Percentiles rank a stretch among this genome's conserved stretches.
Evolutionary conservation across 2,329 filamentous ascomycete genomes (phyloP).

Genomic region (Diplodia mutila): DNA sequence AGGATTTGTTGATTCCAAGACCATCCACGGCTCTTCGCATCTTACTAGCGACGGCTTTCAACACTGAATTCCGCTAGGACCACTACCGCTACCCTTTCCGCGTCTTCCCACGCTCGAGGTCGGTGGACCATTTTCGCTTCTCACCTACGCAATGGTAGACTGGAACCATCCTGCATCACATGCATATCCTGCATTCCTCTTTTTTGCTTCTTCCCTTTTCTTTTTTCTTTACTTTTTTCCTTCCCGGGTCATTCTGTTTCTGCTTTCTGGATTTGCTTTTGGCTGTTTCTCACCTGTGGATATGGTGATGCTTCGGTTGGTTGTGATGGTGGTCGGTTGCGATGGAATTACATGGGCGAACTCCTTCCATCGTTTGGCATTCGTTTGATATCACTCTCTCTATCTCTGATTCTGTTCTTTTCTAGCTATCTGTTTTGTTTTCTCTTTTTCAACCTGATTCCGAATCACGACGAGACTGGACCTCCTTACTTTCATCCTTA

Average conservation of each 20-base stretch:
- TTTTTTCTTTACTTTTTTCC: background rate
- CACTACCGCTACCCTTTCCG: background rate
- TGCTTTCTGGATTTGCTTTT: conserved; percentile 3
- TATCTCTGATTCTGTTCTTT: conserved; percentile 10
- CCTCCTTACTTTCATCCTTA: conserved; percentile 11
- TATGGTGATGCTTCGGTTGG: conserved; percentile 17
- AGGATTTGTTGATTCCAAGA: background rate
- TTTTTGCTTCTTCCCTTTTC: background rate
- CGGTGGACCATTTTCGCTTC: background rate
- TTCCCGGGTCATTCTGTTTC: background rate
- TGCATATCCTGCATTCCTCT: conserved; percentile 22
- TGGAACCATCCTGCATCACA: conserved; percentile 14
- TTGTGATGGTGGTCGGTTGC: conserved; percentile 1
- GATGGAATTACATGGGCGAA: conserved; percentile 20
- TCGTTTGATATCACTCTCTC: conserved; percentile 23
- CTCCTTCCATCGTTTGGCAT: conserved; percentile 20
- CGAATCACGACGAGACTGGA: conserved; percentile 23
- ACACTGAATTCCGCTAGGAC: background rate
- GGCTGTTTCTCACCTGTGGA: conserved; percentile 13
- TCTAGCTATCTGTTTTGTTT: conserved; percentile 1
- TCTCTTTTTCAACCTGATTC: conserved; percentile 12
- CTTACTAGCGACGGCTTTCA: background rate
- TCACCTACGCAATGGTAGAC: conserved; percentile 9
- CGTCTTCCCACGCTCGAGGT: background rate
- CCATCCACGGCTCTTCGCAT: background rate